Base-by-base conservation (phyloP, 768 basidiomycete species). In the Heimioporus sp. region DNA sequence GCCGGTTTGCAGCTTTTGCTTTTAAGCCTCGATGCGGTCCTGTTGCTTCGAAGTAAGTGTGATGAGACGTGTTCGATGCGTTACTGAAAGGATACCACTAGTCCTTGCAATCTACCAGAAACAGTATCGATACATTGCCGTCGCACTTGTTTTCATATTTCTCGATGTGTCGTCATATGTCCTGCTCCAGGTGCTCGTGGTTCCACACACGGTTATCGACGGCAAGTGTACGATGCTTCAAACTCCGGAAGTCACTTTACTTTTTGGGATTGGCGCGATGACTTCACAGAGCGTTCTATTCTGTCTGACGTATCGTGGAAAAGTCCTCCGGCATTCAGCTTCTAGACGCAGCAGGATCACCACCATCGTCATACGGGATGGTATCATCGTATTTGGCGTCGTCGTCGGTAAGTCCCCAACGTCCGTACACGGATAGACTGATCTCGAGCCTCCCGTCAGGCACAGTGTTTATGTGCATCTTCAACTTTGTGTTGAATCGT, bases 11-110 rank as follows among this genome's bases (percentile, higher is more conserved):
- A 51, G 24, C 19, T 53, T 30, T 38, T 63, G 41, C 48, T 55
- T 13, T 2, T 65, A 12, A 50, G 43, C 21, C 37, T 63, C 1
- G 46, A 65, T 34, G 24, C 30, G 10, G 36, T 62, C 8, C 30
- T 63, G 9, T 17, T 63, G n/a, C 54, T 63, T 50, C 56, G 52
- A 43, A 59, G 62, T 63, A 42, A 50, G 63, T 54, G 3, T 5
- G 5, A 15, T 35, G 34, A 35, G 15, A 11, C 12, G 34, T 12
- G 15, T 35, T 35, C 30, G 17, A 39, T n/a, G 30, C 39, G 17
- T 2, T 6, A 21, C 30, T 52, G 41, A 56, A 21, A 8, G 3
- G 10, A 9, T 1, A 17, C n/a, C 7, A 4, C 34, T 28, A 63
- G 63, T 65, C 16, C 32, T 46, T 31, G 62, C 59, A 10, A 41